A percentile compares a stretch with the other conserved stretches of the same genome.
Conservation (phyloP, 179 eudicot species). For the Beta macrorhiza region DNA sequence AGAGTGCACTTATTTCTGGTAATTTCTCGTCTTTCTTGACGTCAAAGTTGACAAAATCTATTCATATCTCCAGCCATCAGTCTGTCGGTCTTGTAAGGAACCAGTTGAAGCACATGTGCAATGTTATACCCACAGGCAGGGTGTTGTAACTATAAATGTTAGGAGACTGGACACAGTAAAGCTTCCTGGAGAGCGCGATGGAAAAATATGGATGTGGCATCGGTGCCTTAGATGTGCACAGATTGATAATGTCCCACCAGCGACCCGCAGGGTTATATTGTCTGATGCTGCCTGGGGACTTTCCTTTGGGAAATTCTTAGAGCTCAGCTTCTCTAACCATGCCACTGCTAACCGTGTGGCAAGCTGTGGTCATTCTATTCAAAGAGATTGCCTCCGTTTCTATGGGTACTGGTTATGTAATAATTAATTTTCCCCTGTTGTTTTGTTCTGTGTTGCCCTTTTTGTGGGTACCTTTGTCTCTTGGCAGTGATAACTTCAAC, state of each 20-base stretch:
- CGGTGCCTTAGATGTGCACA: slow-evolving; percentile 84
- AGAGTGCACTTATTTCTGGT: too few species aligned
- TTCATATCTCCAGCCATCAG: slow-evolving; percentile 46
- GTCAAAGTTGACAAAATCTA: not conserved
- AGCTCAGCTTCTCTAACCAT: slow-evolving; percentile 94
- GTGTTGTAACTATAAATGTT: slow-evolving; percentile 86
- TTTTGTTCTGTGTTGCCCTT: not conserved
- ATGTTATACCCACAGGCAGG: slow-evolving; percentile 90
- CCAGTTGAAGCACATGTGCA: slow-evolving; percentile 89
- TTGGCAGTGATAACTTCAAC: not conserved
- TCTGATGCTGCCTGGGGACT: slow-evolving; percentile 99
- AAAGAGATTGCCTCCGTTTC: slow-evolving; percentile 93
- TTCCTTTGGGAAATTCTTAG: slow-evolving; percentile 95
- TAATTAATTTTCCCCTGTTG: not conserved
- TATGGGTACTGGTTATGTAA: slow-evolving; percentile 57
- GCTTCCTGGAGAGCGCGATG: slow-evolving; percentile 86
- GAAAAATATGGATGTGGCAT: slow-evolving; percentile 99
- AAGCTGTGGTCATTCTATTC: slow-evolving; percentile 95
- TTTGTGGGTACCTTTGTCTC: not conserved
- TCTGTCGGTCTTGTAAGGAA: slow-evolving; percentile 79
- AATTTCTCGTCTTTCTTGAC: not conserved
- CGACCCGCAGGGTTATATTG: slow-evolving; percentile 79
- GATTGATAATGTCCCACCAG: slow-evolving; percentile 80
- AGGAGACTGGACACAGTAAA: slow-evolving; percentile 56
- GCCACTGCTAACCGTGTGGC: slow-evolving; percentile 98